Percentiles rank a stretch among this genome's conserved stretches.
These are phyloP conservation scores for Apium graveolens DNA, from an alignment of 129 eudicot species.

Conservation along the genomic window DNA sequence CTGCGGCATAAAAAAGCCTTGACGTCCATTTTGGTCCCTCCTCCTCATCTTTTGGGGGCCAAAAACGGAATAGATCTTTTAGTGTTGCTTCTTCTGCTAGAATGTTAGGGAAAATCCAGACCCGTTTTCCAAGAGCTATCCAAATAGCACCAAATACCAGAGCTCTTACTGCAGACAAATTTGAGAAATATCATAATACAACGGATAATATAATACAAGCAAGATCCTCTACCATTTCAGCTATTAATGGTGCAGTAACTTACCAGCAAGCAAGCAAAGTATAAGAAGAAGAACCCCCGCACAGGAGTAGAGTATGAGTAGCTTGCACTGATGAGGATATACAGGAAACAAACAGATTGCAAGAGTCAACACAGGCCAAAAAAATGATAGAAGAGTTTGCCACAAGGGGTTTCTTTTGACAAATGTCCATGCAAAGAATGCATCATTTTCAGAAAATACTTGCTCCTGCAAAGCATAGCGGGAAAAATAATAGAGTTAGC, in stretches of 20 bases:
- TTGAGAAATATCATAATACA: neutral
- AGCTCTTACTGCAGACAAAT: constrained; percentile 57
- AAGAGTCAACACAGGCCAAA: constrained; percentile 94
- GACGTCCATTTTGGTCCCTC: constrained; percentile 91
- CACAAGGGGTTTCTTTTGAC: constrained; percentile 80
- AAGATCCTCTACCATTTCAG: neutral
- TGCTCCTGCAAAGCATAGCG: constrained; percentile 56
- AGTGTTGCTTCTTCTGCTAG: constrained; percentile 97
- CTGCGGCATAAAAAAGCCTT: constrained; percentile 67
- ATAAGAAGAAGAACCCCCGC: constrained; percentile 90
- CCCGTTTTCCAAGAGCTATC: constrained; percentile 80
- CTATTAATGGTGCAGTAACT: constrained; percentile 17
- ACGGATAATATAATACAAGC: neutral
- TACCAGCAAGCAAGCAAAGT: constrained; percentile 74
- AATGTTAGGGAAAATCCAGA: constrained; percentile 95
- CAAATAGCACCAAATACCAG: constrained; percentile 68
- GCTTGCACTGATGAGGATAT: constrained; percentile 87
- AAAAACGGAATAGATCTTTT: constrained; percentile 75
- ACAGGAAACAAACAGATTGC: constrained; percentile 98
- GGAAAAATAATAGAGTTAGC: neutral
- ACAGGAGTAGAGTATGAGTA: constrained; percentile 83
- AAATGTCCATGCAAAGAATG: constrained; percentile 98
- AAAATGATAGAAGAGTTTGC: constrained; percentile 94
- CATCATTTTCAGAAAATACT: constrained; percentile 84
- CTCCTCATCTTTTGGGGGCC: constrained; percentile 93